Percentiles rank a stretch among this genome's conserved stretches.
Evolutionary conservation across 1,139 yeast genomes (phyloP).

Genomic region (Yamadazyma spencermartinsiae): DNA sequence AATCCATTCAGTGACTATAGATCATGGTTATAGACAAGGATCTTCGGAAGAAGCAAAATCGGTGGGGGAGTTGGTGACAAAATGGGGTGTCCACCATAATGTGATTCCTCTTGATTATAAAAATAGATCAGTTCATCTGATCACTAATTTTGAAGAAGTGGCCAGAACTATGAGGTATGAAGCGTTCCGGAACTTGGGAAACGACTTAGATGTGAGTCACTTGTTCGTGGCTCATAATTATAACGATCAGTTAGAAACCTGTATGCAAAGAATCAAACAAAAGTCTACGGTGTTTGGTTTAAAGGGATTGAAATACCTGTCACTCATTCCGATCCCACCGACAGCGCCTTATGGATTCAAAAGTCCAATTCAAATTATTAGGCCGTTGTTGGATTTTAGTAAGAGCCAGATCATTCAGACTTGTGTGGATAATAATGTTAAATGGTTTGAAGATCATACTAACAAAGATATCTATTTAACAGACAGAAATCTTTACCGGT

Average conservation of each 20-base stretch:
- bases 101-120: slow-evolving; percentile 36
- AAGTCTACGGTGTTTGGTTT: slow-evolving; percentile 65
- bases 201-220: slow-evolving; percentile 22
- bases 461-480: slow-evolving; percentile 58
- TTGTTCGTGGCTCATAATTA: slow-evolving; percentile 66
- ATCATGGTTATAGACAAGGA: slow-evolving; percentile 52
- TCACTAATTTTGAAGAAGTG: slow-evolving; percentile 51
- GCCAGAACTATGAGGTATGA: slow-evolving; percentile 58
- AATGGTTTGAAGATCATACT: slow-evolving; percentile 72
- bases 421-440: slow-evolving; percentile 39
- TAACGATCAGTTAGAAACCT: slow-evolving; percentile 76
- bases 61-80: slow-evolving; percentile 34
- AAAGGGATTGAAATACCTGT: slow-evolving; percentile 32
- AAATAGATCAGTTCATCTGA: slow-evolving; percentile 19
- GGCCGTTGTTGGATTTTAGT: slow-evolving; percentile 55
- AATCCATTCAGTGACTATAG: slow-evolving; percentile 55
- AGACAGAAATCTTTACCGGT: slow-evolving; percentile 50
- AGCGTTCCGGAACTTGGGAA: slow-evolving; percentile 39
- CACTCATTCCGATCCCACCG: slow-evolving; percentile 29
- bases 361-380: slow-evolving; percentile 24
- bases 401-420: slow-evolving; percentile 49
- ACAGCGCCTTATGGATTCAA: slow-evolving; percentile 16
- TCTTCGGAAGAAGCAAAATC: slow-evolving; percentile 49
- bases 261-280: slow-evolving; percentile 51
- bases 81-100: slow-evolving; percentile 44